Evolutionary conservation across 495 filamentous ascomycete genomes (phyloP), one percentile per base, ranked within the genome.

Genomic region (Trichoderma reesei): DNA sequence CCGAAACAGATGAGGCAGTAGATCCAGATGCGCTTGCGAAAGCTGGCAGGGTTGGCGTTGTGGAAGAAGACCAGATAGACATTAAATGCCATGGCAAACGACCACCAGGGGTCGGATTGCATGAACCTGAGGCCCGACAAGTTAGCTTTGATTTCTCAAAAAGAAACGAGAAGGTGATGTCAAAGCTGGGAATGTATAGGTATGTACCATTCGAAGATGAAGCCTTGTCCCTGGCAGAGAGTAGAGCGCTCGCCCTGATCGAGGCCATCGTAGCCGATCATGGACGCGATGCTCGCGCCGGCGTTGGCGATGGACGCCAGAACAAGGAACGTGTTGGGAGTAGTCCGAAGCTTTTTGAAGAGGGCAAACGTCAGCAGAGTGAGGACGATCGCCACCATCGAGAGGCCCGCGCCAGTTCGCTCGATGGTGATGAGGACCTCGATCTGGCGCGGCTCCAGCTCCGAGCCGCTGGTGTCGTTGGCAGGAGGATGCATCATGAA

Each of bases 31-130:
- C 91, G 76, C 7, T 74, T 75, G 9, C 86, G 85, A 61, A 93
- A 81, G 34, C 83, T 81, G 16, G 80, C 76, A 0, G 87, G 83
- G 51, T 85, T 84, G 66, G 85, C 90, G 51, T 84, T 83, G 63
- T 82, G 82, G 73, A 94, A 93, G 72, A 95, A 91, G 39, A 89
- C 88, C 63, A 95, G 79, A 71, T 89, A 91, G 64, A 94, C 91
- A 68, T 95, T 95, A 65, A 88, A 79, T 0, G 91, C 90, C 90
- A 95, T 94, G 65, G 87, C 87, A 61, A 91, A 76, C 41, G 80
- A 82, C 83, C 80, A 84, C 75, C 78, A 78, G 2, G 82, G 78
- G 70, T 84, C 82, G 39, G 80, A 79, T 71, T 82, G 81, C 80
- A 84, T 83, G 71, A 83, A 82, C 72, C 82, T 84, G 20, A 8